A percentile compares a stretch with the other conserved stretches of the same genome.
Evolutionary conservation across 2,329 filamentous ascomycete genomes (phyloP).

Genomic region (Stachybotrys chartarum): DNA sequence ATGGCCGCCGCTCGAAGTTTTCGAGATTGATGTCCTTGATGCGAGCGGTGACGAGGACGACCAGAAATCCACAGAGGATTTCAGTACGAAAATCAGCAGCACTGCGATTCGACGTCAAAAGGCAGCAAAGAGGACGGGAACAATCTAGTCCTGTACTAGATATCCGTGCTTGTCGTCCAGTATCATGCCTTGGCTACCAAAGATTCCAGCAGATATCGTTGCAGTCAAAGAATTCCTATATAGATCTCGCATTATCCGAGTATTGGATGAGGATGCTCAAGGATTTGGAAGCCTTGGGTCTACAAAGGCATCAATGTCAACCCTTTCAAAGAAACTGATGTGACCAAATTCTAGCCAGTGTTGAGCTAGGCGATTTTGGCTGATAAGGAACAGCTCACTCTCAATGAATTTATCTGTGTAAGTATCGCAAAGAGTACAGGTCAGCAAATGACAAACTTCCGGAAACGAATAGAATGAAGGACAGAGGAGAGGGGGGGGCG

Average conservation of each 20-base stretch:
- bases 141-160: not conserved
- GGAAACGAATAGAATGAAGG: no score
- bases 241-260: no score
- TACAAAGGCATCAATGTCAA: constrained; percentile 49
- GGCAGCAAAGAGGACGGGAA: constrained; percentile 15
- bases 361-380: constrained; percentile 69
- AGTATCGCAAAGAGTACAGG: not conserved
- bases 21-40: constrained; percentile 85
- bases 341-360: constrained; percentile 65
- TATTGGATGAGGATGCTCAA: not conserved
- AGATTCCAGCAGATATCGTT: no score
- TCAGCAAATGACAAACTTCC: not conserved
- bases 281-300: constrained; percentile 4
- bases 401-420: constrained; percentile 63
- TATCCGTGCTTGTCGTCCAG: no score
- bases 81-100: constrained; percentile 84
- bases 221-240: no score
- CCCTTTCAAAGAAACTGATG: constrained; percentile 53
- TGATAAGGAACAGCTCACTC: constrained; percentile 71
- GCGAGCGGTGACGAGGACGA: constrained; percentile 34
- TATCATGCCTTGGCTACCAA: no score
- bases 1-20: constrained; percentile 70
- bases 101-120: constrained; percentile 64
- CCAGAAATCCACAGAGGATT: constrained; percentile 45
- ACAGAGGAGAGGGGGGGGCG: not conserved